A percentile compares a stretch with the other conserved stretches of the same genome.
Conservation (phyloP, 768 basidiomycete species). For the Chalciporus sphaerocephalus region DNA sequence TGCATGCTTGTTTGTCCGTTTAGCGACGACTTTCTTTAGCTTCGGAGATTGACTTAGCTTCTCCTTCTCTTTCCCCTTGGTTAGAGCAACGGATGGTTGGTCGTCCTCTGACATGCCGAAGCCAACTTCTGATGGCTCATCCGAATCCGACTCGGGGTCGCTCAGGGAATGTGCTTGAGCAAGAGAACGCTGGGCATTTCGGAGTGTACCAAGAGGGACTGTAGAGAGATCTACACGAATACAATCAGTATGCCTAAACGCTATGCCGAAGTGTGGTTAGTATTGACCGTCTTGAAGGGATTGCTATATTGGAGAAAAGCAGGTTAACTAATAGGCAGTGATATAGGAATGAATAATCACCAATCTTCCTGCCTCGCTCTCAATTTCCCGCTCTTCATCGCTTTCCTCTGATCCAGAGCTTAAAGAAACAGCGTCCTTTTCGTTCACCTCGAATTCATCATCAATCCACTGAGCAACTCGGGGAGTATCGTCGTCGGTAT, state of each 20-base stretch:
- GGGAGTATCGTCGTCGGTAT: conserved; percentile 39
- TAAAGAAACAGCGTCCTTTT: conserved; percentile 1
- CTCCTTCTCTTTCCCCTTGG: conserved; percentile 32
- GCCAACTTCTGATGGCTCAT: conserved; percentile 17
- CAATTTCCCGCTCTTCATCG: conserved; percentile 1
- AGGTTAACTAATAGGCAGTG: not conserved
- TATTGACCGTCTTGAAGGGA: conserved; percentile 27
- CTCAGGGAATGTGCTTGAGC: conserved; percentile 38
- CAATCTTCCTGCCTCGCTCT: conserved; percentile 6
- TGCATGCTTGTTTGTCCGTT: conserved; percentile 78
- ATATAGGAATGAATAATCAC: conserved; percentile 2
- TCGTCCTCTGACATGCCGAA: conserved; percentile 9
- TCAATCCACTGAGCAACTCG: conserved; percentile 62
- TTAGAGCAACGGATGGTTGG: conserved; percentile 3
- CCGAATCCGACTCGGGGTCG: conserved; percentile 37
- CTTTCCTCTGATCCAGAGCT: conserved; percentile 15
- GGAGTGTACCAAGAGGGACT: conserved; percentile 60
- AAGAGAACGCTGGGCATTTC: conserved; percentile 59
- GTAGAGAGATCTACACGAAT: conserved; percentile 46
- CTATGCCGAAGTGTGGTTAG: not conserved
- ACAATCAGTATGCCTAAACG: conserved; percentile 5
- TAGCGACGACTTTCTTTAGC: conserved; percentile 46
- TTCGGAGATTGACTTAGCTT: conserved; percentile 39
- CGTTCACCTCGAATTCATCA: conserved; percentile 32
- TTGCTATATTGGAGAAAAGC: conserved; percentile 11